These are phyloP conservation scores for Chaetomiaceae sp. DNA, from an alignment of 2,329 filamentous ascomycete species.

Conservation along the genomic window DNA sequence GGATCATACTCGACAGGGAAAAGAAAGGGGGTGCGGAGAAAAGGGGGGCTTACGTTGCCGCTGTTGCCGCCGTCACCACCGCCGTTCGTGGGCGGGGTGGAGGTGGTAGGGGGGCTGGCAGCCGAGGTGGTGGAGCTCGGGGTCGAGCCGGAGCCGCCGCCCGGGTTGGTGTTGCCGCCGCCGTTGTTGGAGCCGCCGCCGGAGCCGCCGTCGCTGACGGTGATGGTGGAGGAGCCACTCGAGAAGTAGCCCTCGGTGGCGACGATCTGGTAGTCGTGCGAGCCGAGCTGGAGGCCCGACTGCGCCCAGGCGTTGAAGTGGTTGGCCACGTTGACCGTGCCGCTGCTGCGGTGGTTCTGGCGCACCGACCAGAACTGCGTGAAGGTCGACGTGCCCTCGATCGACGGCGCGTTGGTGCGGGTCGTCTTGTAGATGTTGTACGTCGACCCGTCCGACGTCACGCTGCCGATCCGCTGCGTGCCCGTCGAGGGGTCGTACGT, in stretches of 20 bases:
- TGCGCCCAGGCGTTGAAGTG: conserved; percentile 50
- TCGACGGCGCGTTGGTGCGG: conserved; percentile 38
- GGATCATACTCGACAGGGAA: neutral
- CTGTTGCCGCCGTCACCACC: no score
- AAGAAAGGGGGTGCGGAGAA: neutral
- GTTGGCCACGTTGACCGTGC: conserved; percentile 43
- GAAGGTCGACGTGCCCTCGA: conserved; percentile 43
- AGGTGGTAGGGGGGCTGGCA: no score
- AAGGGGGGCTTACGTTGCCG: conserved; percentile 3
- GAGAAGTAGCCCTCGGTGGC: conserved; percentile 48
- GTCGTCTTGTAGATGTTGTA: conserved; percentile 33
- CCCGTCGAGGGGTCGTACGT: conserved; percentile 37
- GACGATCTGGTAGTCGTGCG: conserved; percentile 48
- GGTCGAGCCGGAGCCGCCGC: conserved; percentile 1
- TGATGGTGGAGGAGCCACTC: conserved; percentile 40
- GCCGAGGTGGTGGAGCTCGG: no score
- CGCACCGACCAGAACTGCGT: conserved; percentile 48
- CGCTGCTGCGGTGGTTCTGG: conserved; percentile 39
- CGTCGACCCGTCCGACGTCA: conserved; percentile 30
- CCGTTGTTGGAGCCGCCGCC: conserved; percentile 13
- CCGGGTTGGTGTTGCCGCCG: conserved; percentile 9
- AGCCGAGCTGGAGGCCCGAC: conserved; percentile 40
- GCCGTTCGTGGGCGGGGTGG: no score
- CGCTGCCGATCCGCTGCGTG: conserved; percentile 28
- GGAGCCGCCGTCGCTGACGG: conserved; percentile 24